Evolutionary conservation across 345 rosid species (phyloP), one percentile per base, ranked within the genome.

Genomic region (Ceriops zippeliana): DNA sequence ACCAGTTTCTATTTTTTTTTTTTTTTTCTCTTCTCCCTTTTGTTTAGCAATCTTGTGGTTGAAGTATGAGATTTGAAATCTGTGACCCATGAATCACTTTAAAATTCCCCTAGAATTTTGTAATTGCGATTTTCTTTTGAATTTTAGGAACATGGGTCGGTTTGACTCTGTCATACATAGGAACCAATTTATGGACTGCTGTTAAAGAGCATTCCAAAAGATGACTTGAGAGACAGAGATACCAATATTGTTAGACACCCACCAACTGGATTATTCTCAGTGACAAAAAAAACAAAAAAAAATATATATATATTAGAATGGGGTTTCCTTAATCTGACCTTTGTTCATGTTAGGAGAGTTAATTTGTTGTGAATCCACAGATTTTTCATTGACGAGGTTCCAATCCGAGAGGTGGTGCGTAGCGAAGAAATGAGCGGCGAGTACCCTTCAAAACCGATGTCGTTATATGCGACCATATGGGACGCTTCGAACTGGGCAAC

Each of bases 401-500:
- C 98, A 0, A 88, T 95, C 21, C 75, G 99, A 76, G 97, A 88
- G 67, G 85, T 91, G 7, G 71, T 87, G 19, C 76, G 88, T 27
- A 85, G 53, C 4, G 85, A 79, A 1, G 92, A 74, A 70, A 95
- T 89, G 99, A 90, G 92, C 0, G 77, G 78, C 0, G 99, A 95
- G 47, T 95, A 80, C 70, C 97, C 99, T 35, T 74, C 89, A 7
- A 92, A 89, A 76, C 98, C 99, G 19, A 92, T 96, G 99, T 49
- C 90, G 1, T 61, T 96, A 21, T 92, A 92, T 37, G 93, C 97
- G 16, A 92, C 99, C 0, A 90, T 92, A n/a, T 96, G 99, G 99
- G 99, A 96, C 30, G 98, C 90, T 6, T 92, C 99, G 0, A 83
- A 70, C 60, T 95, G 99, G 98, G 97, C 99, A 15, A 92, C 99